These are phyloP conservation scores for Leptomonas pyrrhocoris DNA, from an alignment of 208 protist genomes.

Conservation along the genomic window DNA sequence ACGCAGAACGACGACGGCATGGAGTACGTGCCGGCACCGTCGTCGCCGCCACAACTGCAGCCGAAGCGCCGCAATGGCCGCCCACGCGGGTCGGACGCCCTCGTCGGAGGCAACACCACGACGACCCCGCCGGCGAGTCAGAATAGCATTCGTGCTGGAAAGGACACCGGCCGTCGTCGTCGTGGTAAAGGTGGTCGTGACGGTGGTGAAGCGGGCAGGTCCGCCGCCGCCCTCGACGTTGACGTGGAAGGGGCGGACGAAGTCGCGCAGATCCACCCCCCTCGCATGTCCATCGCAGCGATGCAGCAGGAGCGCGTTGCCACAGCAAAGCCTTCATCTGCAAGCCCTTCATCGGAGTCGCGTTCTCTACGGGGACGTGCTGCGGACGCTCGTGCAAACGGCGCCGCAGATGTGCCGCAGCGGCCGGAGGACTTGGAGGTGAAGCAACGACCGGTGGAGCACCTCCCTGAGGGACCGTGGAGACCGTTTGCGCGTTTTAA, in stretches of 20 bases:
- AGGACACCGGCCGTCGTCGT: constrained; percentile 9
- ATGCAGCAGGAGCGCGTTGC: constrained; percentile 37
- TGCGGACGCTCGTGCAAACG: neutral
- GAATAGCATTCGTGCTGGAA: neutral
- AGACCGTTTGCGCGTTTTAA: constrained; percentile 73
- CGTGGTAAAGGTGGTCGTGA: constrained; percentile 8
- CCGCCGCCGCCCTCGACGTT: neutral
- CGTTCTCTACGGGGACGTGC: neutral
- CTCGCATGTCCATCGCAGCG: constrained; percentile 41
- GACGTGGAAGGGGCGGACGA: constrained; percentile 17
- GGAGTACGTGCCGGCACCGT: neutral
- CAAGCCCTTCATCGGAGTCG: no score
- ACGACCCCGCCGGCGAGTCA: neutral
- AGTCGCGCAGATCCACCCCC: constrained; percentile 23
- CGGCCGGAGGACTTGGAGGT: constrained; percentile 27
- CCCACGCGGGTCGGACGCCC: neutral
- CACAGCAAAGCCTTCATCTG: no score
- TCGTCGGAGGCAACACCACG: neutral
- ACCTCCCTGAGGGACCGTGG: constrained; percentile 71
- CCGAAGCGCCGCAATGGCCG: neutral
- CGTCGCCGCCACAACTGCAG: neutral
- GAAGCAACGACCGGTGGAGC: constrained; percentile 39
- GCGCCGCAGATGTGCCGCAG: constrained; percentile 2
- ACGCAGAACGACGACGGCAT: neutral
- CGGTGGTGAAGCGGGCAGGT: neutral